Base-by-base conservation (phyloP, 2,329 filamentous ascomycete species). In the Rhynchosporium agropyri region DNA sequence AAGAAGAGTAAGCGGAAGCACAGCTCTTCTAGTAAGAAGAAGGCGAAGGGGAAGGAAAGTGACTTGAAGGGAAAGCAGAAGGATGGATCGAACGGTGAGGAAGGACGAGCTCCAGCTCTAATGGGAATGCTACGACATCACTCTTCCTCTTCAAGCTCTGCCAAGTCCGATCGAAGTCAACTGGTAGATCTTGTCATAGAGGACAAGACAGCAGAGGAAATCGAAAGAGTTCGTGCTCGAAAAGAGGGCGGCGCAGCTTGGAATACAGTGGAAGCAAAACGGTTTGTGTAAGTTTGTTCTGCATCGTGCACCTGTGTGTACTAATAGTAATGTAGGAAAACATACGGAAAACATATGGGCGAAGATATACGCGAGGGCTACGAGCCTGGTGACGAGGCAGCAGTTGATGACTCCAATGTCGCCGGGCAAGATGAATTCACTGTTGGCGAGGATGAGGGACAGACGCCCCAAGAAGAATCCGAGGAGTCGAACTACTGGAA, bases 141-240 rank as follows among this genome's bases (percentile, higher is more conserved):
- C 54, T 84, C 83, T 6, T 78, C 79, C 29, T 77, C 76, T n/a
- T 76, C 79, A 3, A 77, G 76, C 64, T 81, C 79, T 6, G 74
- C 72, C 8, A 81, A 82, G 63, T 87, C 85, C 0, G 81, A 83
- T 67, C 79, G 78, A 64, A 86, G 84, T 67, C 87, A 89, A 68
- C 77, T 89, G 4, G 86, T 89, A 10, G 87, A 90, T 72, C 76
- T 90, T 3, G 82, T 89, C 0, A 84, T 90, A 8, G 86, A 89
- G 76, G 85, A 89, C 71, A 80, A 76, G 50, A 75, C 84, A 53
- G 86, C 85, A 5, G 86, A 89, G 71, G 81, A 85, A 60, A 78
- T 83, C 53, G 85, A 89, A 64, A 81, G 84, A 54, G 82, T 84
- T n/a, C 80, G 85, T 58, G 82, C 83, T 12, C 79, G 84, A 59